Percentiles rank a stretch among this genome's conserved stretches.
Evolutionary conservation across 2,329 filamentous ascomycete genomes (phyloP).

Genomic region (Plectosphaerella cucumerina): DNA sequence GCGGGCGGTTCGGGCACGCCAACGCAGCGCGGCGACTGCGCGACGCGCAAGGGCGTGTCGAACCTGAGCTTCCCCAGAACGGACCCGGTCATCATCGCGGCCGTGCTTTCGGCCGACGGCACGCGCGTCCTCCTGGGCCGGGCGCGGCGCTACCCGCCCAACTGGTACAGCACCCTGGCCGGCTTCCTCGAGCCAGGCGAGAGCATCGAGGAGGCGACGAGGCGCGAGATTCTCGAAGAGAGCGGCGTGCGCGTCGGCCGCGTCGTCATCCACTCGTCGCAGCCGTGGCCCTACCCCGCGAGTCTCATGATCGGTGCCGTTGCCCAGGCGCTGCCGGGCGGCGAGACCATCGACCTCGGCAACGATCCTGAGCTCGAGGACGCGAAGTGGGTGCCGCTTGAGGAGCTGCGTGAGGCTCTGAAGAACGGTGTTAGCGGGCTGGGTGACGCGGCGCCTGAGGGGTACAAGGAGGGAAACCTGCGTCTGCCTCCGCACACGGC

Average conservation of each 20-base stretch:
- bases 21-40: constrained; percentile 63
- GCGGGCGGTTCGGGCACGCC: constrained; percentile 35
- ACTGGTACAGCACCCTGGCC: constrained; percentile 87
- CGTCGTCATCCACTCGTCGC: constrained; percentile 77
- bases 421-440: constrained; percentile 62
- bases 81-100: constrained; percentile 93
- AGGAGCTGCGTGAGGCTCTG: constrained; percentile 75
- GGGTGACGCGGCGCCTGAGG: constrained; percentile 58
- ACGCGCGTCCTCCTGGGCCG: constrained; percentile 78
- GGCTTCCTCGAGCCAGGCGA: constrained; percentile 85
- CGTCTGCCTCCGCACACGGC: constrained; percentile 80
- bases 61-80: constrained; percentile 92
- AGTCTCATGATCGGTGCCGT: constrained; percentile 86
- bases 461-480: constrained; percentile 72
- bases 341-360: constrained; percentile 76
- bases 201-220: constrained; percentile 78
- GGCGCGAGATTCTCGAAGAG: constrained; percentile 84
- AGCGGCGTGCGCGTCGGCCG: constrained; percentile 71
- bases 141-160: constrained; percentile 73
- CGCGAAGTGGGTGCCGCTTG: constrained; percentile 82
- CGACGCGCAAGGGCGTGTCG: constrained; percentile 77
- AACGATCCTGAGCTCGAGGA: constrained; percentile 90
- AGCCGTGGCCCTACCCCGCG: constrained; percentile 84
- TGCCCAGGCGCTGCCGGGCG: constrained; percentile 73
- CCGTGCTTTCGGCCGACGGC: constrained; percentile 77